A percentile compares a stretch with the other conserved stretches of the same genome.
These are phyloP conservation scores for Azolla pinnata DNA, from an alignment of 75 land plant species.

Conservation along the genomic window DNA sequence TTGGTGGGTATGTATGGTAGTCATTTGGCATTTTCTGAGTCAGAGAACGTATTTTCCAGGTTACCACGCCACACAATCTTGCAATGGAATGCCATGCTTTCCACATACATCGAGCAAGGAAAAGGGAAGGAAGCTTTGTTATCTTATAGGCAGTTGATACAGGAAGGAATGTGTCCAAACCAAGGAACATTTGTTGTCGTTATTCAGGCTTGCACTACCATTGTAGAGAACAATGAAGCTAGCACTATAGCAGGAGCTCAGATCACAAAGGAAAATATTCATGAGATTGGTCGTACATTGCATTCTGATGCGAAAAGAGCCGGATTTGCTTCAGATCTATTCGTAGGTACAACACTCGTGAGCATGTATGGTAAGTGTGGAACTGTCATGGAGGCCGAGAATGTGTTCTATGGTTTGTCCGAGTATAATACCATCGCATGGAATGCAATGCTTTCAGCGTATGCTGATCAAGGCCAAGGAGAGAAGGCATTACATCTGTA, in stretches of 20 bases:
- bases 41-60: neutral
- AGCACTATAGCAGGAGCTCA: neutral
- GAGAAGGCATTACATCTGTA: conserved; percentile 1
- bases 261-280: neutral
- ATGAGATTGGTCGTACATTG: conserved; percentile 4
- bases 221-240: neutral
- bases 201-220: conserved; percentile 25
- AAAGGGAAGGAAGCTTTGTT: conserved; percentile 2
- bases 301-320: conserved; percentile 5
- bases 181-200: conserved; percentile 33
- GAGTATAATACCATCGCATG: neutral
- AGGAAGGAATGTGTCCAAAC: too few species aligned
- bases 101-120: conserved; percentile 1
- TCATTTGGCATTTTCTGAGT: neutral
- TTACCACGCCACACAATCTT: neutral
- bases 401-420: neutral
- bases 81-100: conserved; percentile 1
- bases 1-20: conserved; percentile 2
- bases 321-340: conserved; percentile 9
- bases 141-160: neutral
- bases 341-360: conserved; percentile 11
- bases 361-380: conserved; percentile 1
- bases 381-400: neutral
- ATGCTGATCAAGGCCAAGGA: conserved; percentile 5
- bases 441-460: conserved; percentile 3